Base-by-base conservation (phyloP, 768 basidiomycete species). In the Rubroboletus pulcherrimus region DNA sequence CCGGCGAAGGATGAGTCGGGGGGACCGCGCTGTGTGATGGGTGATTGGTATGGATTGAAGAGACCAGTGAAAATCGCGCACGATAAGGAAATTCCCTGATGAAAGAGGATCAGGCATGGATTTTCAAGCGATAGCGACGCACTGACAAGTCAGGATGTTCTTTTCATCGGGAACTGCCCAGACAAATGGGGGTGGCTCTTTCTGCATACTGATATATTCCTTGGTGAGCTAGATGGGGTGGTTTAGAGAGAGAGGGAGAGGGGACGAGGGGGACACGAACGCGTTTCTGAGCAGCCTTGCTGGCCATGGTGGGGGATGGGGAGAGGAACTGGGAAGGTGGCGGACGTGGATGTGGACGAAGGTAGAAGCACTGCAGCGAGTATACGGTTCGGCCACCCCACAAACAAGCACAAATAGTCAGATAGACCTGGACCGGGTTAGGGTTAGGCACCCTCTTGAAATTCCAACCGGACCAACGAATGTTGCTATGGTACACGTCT, bases 131-230 rank as follows among this genome's bases (percentile, higher is more conserved):
- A 50, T 19, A 31, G 19, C 29, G 47, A 33, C 5, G 46, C 17
- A 79, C 93, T 73, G 70, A 97, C 94, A 98, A 53, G 83, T 93
- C 49, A 98, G 72, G 64, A 98, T 95, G 72, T 98, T 96, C 85
- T 94, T 94, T 81, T 98, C 96, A 65, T 97, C 94, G 14, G 96
- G 96, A 31, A 81, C 81, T 38, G 96, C 95, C 88, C 91, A 95
- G 21, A 98, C 87, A 72, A 94, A 98, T 57, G 96, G 96, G 1
- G 96, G 96, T 14, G 96, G 93, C 57, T 90, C 87, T 67, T 76
- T 88, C 75, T 96, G 93, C 91, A 98, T 96, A 47, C 82, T 77
- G 64, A 90, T 83, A 74, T 88, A 94, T 77, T 98, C 95, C 74
- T 96, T 93, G 35, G 79, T 76, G 58, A 92, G 82, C 89, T 91